A percentile compares a stretch with the other conserved stretches of the same genome.
These are phyloP conservation scores for Chenopodium berlandieri DNA, from an alignment of 148 eudicot genomes.

Conservation along the genomic window DNA sequence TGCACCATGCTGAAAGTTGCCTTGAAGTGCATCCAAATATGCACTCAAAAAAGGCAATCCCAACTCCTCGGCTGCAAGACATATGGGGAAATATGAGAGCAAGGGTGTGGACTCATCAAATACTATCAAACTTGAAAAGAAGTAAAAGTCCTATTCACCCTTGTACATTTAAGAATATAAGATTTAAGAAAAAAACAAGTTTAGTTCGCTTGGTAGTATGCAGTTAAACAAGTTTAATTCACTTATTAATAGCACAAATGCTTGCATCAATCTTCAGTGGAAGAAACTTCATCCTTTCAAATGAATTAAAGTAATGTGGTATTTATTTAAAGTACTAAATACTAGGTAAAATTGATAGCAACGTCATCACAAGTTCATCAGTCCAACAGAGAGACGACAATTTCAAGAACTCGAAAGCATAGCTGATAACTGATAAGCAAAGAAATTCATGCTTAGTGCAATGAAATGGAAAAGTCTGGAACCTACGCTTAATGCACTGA, in stretches of 20 bases:
- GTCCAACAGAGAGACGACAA: background rate
- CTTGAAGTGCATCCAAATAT: slow-evolving; percentile 67
- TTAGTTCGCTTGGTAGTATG: background rate
- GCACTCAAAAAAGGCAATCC: slow-evolving; percentile 72
- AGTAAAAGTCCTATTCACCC: background rate
- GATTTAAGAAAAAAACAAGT: background rate
- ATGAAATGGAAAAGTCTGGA: background rate
- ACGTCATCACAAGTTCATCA: background rate
- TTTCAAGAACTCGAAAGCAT: background rate
- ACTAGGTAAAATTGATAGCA: background rate
- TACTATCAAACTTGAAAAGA: background rate
- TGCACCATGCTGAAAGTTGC: slow-evolving; percentile 84
- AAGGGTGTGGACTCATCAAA: background rate
- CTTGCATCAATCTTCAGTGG: background rate
- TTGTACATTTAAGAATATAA: too few species aligned
- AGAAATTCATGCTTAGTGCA: background rate
- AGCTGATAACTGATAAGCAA: background rate
- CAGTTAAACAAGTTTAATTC: background rate
- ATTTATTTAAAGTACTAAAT: background rate
- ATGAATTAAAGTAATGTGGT: background rate
- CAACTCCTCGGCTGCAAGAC: slow-evolving; percentile 57
- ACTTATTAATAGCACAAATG: background rate
- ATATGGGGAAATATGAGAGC: background rate
- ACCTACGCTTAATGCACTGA: background rate
- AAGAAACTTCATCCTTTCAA: background rate